phyloP scores from a whole-genome alignment of 345 rosid species.

The Eucalyptus leucophloia region DNA sequence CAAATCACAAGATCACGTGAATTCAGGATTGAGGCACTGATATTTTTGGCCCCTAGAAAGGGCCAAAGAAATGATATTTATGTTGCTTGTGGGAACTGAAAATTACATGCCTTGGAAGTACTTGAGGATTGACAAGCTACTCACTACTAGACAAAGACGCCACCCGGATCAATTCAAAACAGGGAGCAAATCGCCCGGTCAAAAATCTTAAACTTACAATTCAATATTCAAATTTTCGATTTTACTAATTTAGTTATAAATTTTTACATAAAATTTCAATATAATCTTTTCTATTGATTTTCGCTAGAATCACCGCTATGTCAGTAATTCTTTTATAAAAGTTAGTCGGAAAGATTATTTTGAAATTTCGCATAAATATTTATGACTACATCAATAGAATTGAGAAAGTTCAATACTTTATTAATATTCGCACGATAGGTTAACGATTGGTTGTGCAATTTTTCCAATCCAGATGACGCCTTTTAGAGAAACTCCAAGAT shows the following conservation, averaged over 20 bases:
- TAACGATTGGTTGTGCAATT: accelerated
- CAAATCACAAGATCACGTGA: background rate
- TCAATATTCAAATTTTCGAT: background rate
- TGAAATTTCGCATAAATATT: too few relatives aligned
- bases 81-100: background rate
- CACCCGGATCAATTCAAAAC: background rate
- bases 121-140: background rate
- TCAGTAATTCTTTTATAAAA: too few relatives aligned
- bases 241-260: background rate
- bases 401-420: accelerated
- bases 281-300: too few relatives aligned
- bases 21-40: background rate
- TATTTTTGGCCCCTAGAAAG: background rate
- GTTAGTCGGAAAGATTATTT: too few relatives aligned
- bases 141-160: background rate
- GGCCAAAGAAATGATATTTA: background rate
- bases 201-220: background rate
- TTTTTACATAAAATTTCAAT: background rate
- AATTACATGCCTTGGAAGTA: background rate
- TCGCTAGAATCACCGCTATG: too few relatives aligned
- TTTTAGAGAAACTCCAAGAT: background rate
- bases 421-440: accelerated
- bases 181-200: background rate
- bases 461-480: background rate
- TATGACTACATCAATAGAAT: too few relatives aligned